These are phyloP conservation scores for Prunus yedoensis DNA, from an alignment of 331 rosid species.

Conservation along the genomic window DNA sequence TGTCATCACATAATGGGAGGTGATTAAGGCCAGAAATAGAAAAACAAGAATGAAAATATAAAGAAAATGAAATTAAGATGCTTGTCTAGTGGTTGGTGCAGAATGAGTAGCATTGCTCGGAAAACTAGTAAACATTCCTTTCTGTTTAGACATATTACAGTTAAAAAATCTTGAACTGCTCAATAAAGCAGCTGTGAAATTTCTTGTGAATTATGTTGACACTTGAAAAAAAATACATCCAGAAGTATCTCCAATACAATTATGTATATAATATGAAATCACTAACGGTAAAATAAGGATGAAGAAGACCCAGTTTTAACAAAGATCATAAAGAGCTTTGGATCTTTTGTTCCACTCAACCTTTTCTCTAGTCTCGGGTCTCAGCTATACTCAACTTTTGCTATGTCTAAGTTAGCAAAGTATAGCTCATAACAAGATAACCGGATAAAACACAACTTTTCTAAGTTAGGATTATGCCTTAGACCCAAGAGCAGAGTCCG, in stretches of 20 bases:
- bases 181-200: too few species aligned
- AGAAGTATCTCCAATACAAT: neutral
- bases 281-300: too few species aligned
- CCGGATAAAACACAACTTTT: neutral
- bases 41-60: neutral
- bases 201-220: neutral
- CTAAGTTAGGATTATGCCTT: neutral
- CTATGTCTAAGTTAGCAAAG: neutral
- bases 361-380: neutral
- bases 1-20: constrained; percentile 11
- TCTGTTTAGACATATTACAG: neutral
- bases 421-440: neutral
- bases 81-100: neutral
- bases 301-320: neutral
- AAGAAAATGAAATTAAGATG: neutral
- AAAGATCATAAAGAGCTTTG: neutral
- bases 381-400: neutral
- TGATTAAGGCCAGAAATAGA: neutral
- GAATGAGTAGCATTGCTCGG: neutral
- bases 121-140: neutral
- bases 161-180: neutral
- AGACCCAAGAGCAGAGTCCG: too few species aligned
- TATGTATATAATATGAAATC: neutral
- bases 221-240: neutral
- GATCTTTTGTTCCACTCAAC: neutral